Percentiles rank a stretch among this genome's conserved stretches.
These are phyloP conservation scores for Populus davidiana DNA, from an alignment of 345 rosid genomes.

Conservation along the genomic window DNA sequence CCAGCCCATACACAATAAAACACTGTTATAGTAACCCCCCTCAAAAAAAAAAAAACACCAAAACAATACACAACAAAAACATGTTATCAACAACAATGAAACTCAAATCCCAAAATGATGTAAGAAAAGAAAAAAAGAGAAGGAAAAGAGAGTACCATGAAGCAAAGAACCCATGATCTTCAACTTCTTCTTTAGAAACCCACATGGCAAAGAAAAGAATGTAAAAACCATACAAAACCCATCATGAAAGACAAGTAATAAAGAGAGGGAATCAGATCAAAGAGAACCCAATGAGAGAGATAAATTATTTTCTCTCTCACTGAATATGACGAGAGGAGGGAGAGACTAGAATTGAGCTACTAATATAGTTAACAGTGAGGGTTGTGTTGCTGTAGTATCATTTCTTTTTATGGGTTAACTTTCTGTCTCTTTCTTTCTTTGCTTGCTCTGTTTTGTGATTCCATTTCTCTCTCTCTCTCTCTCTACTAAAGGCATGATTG, in stretches of 20 bases:
- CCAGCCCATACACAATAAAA: background rate
- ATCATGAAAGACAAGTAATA: background rate
- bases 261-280: conserved; percentile 8
- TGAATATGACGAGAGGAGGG: background rate
- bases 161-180: background rate
- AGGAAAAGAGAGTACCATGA: conserved; percentile 6
- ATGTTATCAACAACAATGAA: background rate
- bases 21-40: background rate
- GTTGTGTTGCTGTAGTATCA: background rate
- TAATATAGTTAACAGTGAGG: background rate
- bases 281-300: conserved; percentile 2
- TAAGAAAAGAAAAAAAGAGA: background rate
- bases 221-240: background rate
- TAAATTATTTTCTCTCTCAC: conserved; percentile 2
- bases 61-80: background rate
- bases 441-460: background rate
- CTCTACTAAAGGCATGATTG: background rate
- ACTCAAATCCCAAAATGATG: conserved; percentile 13
- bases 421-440: conserved; percentile 2
- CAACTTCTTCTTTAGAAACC: background rate
- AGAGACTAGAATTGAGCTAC: background rate
- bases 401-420: conserved; percentile 4
- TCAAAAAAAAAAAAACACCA: background rate
- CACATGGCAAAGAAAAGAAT: background rate
- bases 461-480: background rate